Conservation (phyloP, 176 grass and related monocot genomes). For the Musa itinerans region DNA sequence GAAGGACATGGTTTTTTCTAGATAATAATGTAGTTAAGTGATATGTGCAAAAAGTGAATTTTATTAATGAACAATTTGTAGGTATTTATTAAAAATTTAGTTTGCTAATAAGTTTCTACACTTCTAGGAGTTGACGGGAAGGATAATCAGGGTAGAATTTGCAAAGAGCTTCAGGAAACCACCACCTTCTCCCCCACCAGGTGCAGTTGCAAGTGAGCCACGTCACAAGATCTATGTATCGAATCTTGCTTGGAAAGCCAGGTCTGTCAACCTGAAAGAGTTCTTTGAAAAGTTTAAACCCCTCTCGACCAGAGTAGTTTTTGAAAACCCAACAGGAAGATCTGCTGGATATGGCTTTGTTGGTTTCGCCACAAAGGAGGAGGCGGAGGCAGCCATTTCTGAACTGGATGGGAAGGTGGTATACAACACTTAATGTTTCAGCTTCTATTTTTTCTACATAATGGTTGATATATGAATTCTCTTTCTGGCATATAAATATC, state of each 20-base stretch:
- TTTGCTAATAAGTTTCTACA: slow-evolving; percentile 13
- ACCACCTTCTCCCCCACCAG: slow-evolving; percentile 33
- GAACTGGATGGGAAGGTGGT: slow-evolving; percentile 83
- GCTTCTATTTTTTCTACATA: slow-evolving; percentile 3
- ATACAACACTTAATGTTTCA: slow-evolving; percentile 12
- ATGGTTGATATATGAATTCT: background rate
- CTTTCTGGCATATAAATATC: background rate
- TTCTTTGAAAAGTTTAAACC: slow-evolving; percentile 55
- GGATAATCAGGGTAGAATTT: slow-evolving; percentile 72
- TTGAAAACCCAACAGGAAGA: slow-evolving; percentile 39
- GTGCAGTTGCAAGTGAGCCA: slow-evolving; percentile 17
- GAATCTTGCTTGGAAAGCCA: slow-evolving; percentile 92
- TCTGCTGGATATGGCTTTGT: slow-evolving; percentile 93
- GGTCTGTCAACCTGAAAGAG: slow-evolving; percentile 50
- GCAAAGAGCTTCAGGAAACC: slow-evolving; percentile 76
- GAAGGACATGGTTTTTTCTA: no score
- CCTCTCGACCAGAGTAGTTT: slow-evolving; percentile 50
- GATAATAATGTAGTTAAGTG: no score
- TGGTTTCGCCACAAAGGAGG: slow-evolving; percentile 60
- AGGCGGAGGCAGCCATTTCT: slow-evolving; percentile 60
- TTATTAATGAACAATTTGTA: background rate
- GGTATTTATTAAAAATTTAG: background rate
- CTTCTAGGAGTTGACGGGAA: slow-evolving; percentile 55
- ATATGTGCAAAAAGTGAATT: background rate
- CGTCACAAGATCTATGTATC: slow-evolving; percentile 73